Evolutionary conservation across 176 grass and related monocot genomes (phyloP).

Genomic region (Oryza glaberrima): DNA sequence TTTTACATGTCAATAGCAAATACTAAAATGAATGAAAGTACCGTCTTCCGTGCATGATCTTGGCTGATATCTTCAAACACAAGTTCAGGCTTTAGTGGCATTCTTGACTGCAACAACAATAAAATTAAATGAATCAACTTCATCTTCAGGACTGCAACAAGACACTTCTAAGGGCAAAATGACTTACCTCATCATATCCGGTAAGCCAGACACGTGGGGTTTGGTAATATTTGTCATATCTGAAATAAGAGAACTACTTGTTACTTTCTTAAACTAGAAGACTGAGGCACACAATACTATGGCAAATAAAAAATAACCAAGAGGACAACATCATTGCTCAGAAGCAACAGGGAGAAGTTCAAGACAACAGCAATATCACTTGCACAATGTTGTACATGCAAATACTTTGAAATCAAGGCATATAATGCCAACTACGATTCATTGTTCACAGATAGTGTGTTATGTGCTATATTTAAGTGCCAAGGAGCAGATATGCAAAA

Average conservation of each 20-base stretch:
- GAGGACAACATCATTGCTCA: slow-evolving; percentile 1
- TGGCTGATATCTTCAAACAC: slow-evolving; percentile 99
- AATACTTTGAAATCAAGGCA: slow-evolving; percentile 11
- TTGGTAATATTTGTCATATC: slow-evolving; percentile 98
- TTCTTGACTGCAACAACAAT: slow-evolving; percentile 64
- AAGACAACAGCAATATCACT: slow-evolving; percentile 20
- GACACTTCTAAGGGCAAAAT: slow-evolving; percentile 14
- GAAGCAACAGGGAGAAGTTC: slow-evolving; percentile 13
- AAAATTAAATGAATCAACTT: slow-evolving; percentile 20
- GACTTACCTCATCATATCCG: slow-evolving; percentile 95
- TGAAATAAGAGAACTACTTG: slow-evolving; percentile 47
- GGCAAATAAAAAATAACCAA: neutral
- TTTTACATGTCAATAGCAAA: slow-evolving; percentile 25
- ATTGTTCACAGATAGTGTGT: neutral
- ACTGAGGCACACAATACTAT: neutral
- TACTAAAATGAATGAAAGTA: slow-evolving; percentile 36
- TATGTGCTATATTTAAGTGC: neutral
- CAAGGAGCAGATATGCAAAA: neutral
- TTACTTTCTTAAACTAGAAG: neutral
- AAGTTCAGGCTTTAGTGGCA: slow-evolving; percentile 83
- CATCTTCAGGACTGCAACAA: neutral
- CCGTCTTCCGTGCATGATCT: slow-evolving; percentile 96
- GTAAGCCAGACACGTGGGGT: slow-evolving; percentile 99
- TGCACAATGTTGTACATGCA: neutral
- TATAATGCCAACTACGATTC: neutral